Percentiles rank a stretch among this genome's conserved stretches.
phyloP scores from a whole-genome alignment of 1,284 basidiomycete genomes.

The Xerocomus minutiporus region DNA sequence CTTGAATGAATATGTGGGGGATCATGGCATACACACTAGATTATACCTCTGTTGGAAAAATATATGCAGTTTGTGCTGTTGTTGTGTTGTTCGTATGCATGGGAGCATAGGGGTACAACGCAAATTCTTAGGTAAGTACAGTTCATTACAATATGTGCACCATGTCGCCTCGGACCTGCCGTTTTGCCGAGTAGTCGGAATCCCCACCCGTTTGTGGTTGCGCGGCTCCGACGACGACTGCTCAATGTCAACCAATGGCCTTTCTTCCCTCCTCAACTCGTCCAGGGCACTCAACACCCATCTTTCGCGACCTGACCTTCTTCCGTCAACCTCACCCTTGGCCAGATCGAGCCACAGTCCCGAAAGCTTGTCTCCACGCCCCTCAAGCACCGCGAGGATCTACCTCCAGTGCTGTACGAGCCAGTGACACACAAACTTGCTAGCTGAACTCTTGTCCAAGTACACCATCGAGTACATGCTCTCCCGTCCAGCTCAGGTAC shows the following conservation, averaged over 20 bases:
- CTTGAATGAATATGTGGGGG: no score
- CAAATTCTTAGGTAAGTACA: no score
- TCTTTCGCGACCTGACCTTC: constrained; percentile 71
- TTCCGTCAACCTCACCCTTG: constrained; percentile 79
- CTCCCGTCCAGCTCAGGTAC: constrained; percentile 84
- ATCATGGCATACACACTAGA: no score
- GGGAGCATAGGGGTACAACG: no score
- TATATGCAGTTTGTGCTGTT: no score
- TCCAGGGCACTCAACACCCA: constrained; percentile 74
- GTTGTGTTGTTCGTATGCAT: no score
- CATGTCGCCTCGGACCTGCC: no score
- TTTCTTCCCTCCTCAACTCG: constrained; percentile 66
- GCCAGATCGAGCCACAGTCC: constrained; percentile 89
- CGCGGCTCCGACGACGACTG: no score
- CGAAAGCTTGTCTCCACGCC: constrained; percentile 92
- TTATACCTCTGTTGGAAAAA: no score
- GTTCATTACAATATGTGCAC: no score
- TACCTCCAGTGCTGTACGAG: constrained; percentile 96
- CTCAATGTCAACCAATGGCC: constrained; percentile 36
- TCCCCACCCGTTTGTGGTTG: no score
- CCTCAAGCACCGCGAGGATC: constrained; percentile 89
- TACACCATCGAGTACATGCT: constrained; percentile 99
- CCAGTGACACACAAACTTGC: constrained; percentile 97
- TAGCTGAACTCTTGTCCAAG: constrained; percentile 93
- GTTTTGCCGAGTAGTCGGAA: no score